Evolutionary conservation across 495 filamentous ascomycete genomes (phyloP).

Genomic region (Penicillium lividum): DNA sequence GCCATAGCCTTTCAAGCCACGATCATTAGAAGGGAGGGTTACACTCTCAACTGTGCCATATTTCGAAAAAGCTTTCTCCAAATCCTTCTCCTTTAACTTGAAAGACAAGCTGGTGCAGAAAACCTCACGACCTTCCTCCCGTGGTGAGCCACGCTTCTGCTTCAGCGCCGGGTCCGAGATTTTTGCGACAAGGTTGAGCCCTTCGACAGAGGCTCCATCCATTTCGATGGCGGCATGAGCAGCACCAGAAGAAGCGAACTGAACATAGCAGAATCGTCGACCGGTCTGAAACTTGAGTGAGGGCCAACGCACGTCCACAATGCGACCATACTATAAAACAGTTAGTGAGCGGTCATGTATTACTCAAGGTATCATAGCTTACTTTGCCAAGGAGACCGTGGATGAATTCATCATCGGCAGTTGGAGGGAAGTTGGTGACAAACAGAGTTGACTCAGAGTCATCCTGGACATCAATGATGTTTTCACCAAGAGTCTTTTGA

Average conservation of each 20-base stretch:
- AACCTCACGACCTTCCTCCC: conserved; percentile 83
- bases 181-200: conserved; percentile 68
- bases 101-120: conserved; percentile 75
- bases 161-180: conserved; percentile 80
- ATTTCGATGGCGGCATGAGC: conserved; percentile 69
- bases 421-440: conserved; percentile 87
- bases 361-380: conserved; percentile 17
- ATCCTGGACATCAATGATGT: conserved; percentile 68
- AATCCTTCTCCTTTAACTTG: conserved; percentile 62
- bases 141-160: conserved; percentile 77
- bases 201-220: conserved; percentile 66
- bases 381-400: conserved; percentile 70
- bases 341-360: not conserved
- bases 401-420: conserved; percentile 79
- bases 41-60: conserved; percentile 74
- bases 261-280: conserved; percentile 91
- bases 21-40: conserved; percentile 63
- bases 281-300: conserved; percentile 84
- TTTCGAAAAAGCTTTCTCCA: conserved; percentile 67
- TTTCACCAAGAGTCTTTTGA: conserved; percentile 69
- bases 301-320: conserved; percentile 85
- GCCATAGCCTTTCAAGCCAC: conserved; percentile 68
- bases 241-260: conserved; percentile 67
- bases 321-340: conserved; percentile 63
- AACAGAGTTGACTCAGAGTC: conserved; percentile 78